Evolutionary conservation across 1,284 basidiomycete species (phyloP), one percentile per base, ranked within the genome.

Genomic region (Anthracocystis setariae): DNA sequence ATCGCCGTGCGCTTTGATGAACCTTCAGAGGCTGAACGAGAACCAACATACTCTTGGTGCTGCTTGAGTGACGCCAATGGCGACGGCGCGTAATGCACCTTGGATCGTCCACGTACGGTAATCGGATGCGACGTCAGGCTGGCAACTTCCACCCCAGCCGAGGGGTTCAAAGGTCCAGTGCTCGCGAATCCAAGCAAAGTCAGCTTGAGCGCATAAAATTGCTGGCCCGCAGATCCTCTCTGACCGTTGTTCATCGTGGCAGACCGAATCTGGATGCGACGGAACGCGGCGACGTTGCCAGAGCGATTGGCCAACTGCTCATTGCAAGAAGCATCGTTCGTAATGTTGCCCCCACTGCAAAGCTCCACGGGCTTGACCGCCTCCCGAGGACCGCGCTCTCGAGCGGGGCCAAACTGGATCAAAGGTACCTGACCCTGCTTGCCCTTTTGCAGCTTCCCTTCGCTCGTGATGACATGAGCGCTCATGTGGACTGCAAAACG

Each of bases 241-340:
- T 73, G 64, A 17, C 70, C 70, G 33, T 73, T 73, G 55, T 73
- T 73, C 50, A 73, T 63, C 43, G 70, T 73, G 8, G 70, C 70
- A 4, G 70, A 73, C 12, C 70, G 56, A 23, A 73, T 73, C 60
- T 73, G 70, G 9, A 73, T 56, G 15, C 70, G 38, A 5, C 70
- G 48, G 24, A 73, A 68, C 2, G 64, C 65, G 5, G 70, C 70
- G 10, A 73, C 46, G 39, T 42, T 53, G 45, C 57, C 49, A 10
- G 33, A 23, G 24, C 52, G 46, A 8, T 40, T 27, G 12, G 56
- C 56, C 1, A 32, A n/a, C 35, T 63, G 65, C 40, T 73, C 64
- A 37, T 65, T 68, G 38, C 27, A 42, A 9, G 55, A 38, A 3
- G 60, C 55, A 13, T 68, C 65, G 3, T 48, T 46, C 23, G 17